Evolutionary conservation across 2,329 filamentous ascomycete species (phyloP), one percentile per base, ranked within the genome.

Genomic region (Colletotrichum melonis): DNA sequence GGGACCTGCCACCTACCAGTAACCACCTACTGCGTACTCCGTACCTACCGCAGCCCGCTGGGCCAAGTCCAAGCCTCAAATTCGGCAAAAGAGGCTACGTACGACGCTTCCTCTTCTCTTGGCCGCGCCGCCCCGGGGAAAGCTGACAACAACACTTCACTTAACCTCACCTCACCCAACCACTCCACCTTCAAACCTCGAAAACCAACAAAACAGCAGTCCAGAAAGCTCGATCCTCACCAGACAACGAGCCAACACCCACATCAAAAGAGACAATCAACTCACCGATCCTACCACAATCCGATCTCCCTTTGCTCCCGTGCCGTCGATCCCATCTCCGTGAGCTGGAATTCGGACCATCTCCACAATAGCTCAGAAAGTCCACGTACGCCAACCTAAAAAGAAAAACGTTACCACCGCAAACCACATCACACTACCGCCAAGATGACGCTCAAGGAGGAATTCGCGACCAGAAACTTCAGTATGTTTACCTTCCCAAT

Each of bases 381-480:
- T 73, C 67, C 73, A 67, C 62, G 73, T 71, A 70, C 74, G 74
- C 65, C 68, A 58, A 71, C 67, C 16, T 49, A 49, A 63, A 59
- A 69, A 26, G 72, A 42, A 71, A 67, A 38, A 68, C 46, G 58
- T 28, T 55, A 59, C 63, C 42, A 46, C 59, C 71, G 22, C 65
- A 67, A 59, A 28, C 63, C 54, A 28, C 60, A 59, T 54, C 67
- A 62, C 66, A 74, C 63, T 72, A 78, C 76, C 79, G 80, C 78
- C 87, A 91, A 85, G 76, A 93, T 93, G 91, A 89, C 91, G 82
- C 87, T 93, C 85, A 89, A 89, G 83, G 92, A 93, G 80, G 92
- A 93, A 84, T 92, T 94, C 81, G 88, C 88, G 81, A 92, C 91
- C 74, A 88, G 92, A 80, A 94, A 94, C 85, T 94, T 94, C 85